These are phyloP conservation scores for Symmetrospora coprosmae DNA, from an alignment of 768 basidiomycete genomes.

Conservation along the genomic window DNA sequence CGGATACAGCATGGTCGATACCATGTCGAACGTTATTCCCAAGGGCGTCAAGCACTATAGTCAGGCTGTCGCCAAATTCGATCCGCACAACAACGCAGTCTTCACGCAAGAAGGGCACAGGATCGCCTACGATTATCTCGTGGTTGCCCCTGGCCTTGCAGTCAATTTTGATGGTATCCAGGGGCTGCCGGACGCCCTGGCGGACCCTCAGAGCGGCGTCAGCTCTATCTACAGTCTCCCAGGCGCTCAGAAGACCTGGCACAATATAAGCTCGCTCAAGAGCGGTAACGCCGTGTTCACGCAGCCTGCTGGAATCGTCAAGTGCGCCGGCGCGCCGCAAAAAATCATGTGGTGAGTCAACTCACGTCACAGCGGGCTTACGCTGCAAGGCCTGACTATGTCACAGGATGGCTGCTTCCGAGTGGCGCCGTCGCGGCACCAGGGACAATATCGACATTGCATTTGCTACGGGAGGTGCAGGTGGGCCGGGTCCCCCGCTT, in stretches of 20 bases:
- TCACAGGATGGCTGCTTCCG: too few species aligned
- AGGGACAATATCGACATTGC: conserved; percentile 21
- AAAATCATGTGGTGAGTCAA: too few species aligned
- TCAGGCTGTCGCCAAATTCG: conserved; percentile 45
- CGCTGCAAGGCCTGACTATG: too few species aligned
- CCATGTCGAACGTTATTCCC: too few species aligned
- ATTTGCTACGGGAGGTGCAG: too few species aligned
- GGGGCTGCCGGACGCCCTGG: conserved; percentile 54
- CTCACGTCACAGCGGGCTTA: too few species aligned
- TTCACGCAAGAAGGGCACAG: conserved; percentile 53
- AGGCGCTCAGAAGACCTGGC: conserved; percentile 77
- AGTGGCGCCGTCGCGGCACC: too few species aligned
- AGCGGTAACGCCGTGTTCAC: conserved; percentile 80
- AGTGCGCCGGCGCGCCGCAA: conserved; percentile 58
- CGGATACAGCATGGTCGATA: too few species aligned
- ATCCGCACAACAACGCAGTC: conserved; percentile 58
- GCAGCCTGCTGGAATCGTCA: conserved; percentile 78
- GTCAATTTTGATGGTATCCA: conserved; percentile 71
- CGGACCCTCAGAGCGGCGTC: conserved; percentile 62
- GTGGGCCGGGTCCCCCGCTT: too few species aligned
- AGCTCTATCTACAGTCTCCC: conserved; percentile 84
- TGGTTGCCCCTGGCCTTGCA: conserved; percentile 77
- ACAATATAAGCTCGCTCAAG: conserved; percentile 59
- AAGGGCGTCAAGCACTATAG: too few species aligned
- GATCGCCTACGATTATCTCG: conserved; percentile 59